Conservation (phyloP, 768 basidiomycete genomes). For the Neoboletus brunneissimus region DNA sequence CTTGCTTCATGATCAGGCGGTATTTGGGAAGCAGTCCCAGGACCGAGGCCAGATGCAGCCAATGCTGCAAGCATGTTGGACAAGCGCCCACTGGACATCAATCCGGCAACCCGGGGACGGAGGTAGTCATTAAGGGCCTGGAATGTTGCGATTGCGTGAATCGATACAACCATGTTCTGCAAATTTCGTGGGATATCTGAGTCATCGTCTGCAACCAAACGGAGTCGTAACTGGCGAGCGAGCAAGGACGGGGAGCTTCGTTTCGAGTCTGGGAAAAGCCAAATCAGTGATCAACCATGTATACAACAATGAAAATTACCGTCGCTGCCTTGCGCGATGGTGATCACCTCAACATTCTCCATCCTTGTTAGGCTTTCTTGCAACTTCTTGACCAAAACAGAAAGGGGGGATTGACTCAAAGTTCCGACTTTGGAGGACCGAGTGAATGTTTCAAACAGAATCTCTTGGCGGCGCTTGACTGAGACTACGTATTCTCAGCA, state of each 20-base stretch:
- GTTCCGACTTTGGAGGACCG: constrained; percentile 45
- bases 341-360: constrained; percentile 94
- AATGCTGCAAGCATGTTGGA: constrained; percentile 91
- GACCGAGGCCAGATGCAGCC: constrained; percentile 68
- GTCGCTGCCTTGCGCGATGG: constrained; percentile 78
- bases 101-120: constrained; percentile 80
- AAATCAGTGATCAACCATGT: constrained; percentile 2
- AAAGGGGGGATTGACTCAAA: constrained; percentile 56
- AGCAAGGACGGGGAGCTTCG: constrained; percentile 87
- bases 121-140: constrained; percentile 96
- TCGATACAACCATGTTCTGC: constrained; percentile 92
- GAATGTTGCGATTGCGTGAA: constrained; percentile 97
- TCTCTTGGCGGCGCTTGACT: constrained; percentile 63
- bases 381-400: constrained; percentile 87
- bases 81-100: constrained; percentile 61
- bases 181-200: constrained; percentile 83
- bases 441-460: constrained; percentile 78
- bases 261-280: constrained; percentile 63
- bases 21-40: constrained; percentile 42
- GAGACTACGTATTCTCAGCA: constrained; percentile 46
- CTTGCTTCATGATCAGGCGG: constrained; percentile 34
- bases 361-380: constrained; percentile 94
- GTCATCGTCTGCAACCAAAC: constrained; percentile 85
- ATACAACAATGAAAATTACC: constrained; percentile 42
- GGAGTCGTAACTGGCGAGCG: constrained; percentile 88